Evolutionary conservation across 495 filamentous ascomycete genomes (phyloP).

Genomic region (Aspergillus avenaceus): DNA sequence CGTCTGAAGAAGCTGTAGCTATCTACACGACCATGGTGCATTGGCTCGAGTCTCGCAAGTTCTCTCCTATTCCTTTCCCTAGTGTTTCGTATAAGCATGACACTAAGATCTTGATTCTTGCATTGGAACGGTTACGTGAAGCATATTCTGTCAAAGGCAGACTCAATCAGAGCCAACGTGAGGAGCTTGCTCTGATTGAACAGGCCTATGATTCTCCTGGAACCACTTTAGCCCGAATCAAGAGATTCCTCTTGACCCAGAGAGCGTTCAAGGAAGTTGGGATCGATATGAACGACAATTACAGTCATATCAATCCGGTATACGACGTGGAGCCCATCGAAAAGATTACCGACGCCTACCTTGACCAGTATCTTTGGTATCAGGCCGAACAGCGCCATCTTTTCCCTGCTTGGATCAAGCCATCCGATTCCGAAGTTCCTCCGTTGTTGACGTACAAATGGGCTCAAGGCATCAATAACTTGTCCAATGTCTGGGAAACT

Average conservation of each 20-base stretch:
- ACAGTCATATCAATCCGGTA: slow-evolving; percentile 96
- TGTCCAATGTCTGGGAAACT: slow-evolving; percentile 96
- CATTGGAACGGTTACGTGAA: slow-evolving; percentile 88
- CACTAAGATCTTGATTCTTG: slow-evolving; percentile 97
- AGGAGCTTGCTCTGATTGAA: slow-evolving; percentile 95
- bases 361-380: slow-evolving; percentile 99
- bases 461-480: slow-evolving; percentile 99
- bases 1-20: slow-evolving; percentile 95
- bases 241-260: slow-evolving; percentile 95
- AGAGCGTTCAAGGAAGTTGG: slow-evolving; percentile 99
- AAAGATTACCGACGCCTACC: slow-evolving; percentile 98
- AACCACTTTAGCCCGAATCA: slow-evolving; percentile 93
- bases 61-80: slow-evolving; percentile 97
- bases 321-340: slow-evolving; percentile 99
- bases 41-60: slow-evolving; percentile 97
- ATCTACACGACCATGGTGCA: slow-evolving; percentile 99
- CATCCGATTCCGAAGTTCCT: slow-evolving; percentile 98
- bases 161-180: slow-evolving; percentile 95
- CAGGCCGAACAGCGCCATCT: slow-evolving; percentile 97
- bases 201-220: slow-evolving; percentile 98
- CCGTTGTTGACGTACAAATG: slow-evolving; percentile 96
- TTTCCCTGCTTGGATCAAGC: slow-evolving; percentile 99
- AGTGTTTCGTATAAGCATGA: slow-evolving; percentile 99
- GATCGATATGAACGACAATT: slow-evolving; percentile 99
- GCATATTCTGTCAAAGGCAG: slow-evolving; percentile 97